Evolutionary conservation across 257 asterid genomes (phyloP).

Genomic region (Solanum stenotomum): DNA sequence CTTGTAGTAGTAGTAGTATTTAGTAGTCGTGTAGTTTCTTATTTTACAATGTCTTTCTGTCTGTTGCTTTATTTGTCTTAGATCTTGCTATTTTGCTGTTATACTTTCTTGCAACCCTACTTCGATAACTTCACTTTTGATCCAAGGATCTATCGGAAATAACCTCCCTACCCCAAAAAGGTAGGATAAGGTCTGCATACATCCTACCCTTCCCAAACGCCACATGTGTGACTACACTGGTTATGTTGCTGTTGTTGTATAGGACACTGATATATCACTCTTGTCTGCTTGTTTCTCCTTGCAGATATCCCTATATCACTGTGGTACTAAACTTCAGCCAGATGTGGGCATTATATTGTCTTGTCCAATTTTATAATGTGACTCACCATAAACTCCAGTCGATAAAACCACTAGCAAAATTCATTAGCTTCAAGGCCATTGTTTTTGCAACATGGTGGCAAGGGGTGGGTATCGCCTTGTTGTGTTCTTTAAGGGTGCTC

Average conservation of each 20-base stretch:
- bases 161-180: neutral
- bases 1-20: neutral
- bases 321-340: conserved; percentile 81
- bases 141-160: neutral
- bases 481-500: conserved; percentile 45
- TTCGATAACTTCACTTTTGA: neutral
- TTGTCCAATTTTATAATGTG: conserved; percentile 78
- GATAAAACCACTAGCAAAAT: conserved; percentile 91
- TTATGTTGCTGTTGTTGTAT: neutral
- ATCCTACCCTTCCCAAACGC: neutral
- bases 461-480: conserved; percentile 81
- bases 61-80: neutral
- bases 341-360: conserved; percentile 96
- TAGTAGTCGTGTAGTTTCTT: neutral
- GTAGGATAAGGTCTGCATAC: neutral
- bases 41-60: neutral
- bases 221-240: neutral
- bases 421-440: conserved; percentile 93
- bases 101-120: neutral
- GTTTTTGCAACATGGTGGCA: conserved; percentile 99
- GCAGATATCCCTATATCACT: conserved; percentile 86
- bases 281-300: conserved; percentile 2
- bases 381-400: conserved; percentile 59
- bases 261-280: neutral
- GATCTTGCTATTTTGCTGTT: neutral